Conservation (phyloP, 2,329 filamentous ascomycete genomes). For the Venturia carpophila region DNA sequence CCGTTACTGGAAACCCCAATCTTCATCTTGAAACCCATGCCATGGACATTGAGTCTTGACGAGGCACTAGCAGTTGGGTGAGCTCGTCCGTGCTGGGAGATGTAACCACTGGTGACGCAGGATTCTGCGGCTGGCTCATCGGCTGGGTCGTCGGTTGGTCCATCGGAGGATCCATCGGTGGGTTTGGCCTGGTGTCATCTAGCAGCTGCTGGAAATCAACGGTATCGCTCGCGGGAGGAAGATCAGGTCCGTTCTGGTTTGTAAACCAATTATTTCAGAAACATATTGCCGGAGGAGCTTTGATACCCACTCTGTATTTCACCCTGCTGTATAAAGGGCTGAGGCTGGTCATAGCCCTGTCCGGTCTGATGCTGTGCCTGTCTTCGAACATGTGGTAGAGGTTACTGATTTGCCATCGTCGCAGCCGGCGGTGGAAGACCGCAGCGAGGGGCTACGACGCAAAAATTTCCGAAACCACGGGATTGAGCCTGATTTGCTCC, state of each 20-base stretch:
- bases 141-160: neutral
- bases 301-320: neutral
- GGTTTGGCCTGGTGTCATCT: neutral
- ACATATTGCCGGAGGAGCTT: neutral
- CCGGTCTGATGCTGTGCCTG: too few relatives aligned
- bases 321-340: neutral
- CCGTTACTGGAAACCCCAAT: too few relatives aligned
- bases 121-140: neutral
- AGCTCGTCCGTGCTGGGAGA: neutral
- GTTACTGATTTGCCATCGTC: neutral
- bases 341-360: too few relatives aligned
- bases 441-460: neutral
- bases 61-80: neutral
- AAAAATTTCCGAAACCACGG: neutral
- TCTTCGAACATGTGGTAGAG: neutral
- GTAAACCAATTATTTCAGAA: neutral
- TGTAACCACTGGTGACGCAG: neutral
- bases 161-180: too few relatives aligned
- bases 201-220: neutral
- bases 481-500: neutral
- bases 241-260: neutral
- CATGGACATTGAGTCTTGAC: too few relatives aligned
- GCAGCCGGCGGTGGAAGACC: neutral
- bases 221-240: neutral
- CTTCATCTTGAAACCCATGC: too few relatives aligned